Evolutionary conservation across 2,329 filamentous ascomycete genomes (phyloP).

Genomic region (Fusarium subglutinans): DNA sequence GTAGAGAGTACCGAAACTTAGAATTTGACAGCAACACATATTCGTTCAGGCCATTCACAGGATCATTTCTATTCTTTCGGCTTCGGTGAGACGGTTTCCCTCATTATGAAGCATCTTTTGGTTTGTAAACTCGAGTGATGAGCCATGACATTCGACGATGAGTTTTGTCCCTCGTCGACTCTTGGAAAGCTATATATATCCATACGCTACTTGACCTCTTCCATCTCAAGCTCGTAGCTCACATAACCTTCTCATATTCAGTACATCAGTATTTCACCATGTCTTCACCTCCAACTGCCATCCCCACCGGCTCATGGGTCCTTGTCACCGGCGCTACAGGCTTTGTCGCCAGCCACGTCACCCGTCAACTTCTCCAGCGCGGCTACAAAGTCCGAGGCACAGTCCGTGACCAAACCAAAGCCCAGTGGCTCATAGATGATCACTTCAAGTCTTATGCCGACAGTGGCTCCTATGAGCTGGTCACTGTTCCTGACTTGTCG

Average conservation of each 20-base stretch:
- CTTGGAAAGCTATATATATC: not conserved
- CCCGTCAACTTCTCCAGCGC: conserved; percentile 50
- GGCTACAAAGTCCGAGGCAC: conserved; percentile 59
- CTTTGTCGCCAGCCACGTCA: conserved; percentile 55
- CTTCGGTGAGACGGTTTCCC: not conserved
- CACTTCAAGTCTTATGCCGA: conserved; percentile 44
- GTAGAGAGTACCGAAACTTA: rapidly evolving
- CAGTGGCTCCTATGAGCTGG: conserved; percentile 47
- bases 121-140: not conserved
- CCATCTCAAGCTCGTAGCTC: not conserved
- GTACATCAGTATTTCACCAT: not conserved
- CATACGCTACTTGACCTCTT: rapidly evolving
- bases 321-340: conserved; percentile 59
- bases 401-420: conserved; percentile 47
- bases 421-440: conserved; percentile 48
- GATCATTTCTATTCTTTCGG: not conserved
- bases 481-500: conserved; percentile 51
- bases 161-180: not conserved
- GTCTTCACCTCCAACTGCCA: not conserved
- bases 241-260: too few relatives aligned
- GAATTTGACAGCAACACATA: not conserved
- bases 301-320: conserved; percentile 46
- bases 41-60: not conserved
- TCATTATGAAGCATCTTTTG: not conserved
- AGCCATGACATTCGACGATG: not conserved